Conservation (phyloP, 2,329 filamentous ascomycete genomes). For the Colletotrichum nymphaeae region DNA sequence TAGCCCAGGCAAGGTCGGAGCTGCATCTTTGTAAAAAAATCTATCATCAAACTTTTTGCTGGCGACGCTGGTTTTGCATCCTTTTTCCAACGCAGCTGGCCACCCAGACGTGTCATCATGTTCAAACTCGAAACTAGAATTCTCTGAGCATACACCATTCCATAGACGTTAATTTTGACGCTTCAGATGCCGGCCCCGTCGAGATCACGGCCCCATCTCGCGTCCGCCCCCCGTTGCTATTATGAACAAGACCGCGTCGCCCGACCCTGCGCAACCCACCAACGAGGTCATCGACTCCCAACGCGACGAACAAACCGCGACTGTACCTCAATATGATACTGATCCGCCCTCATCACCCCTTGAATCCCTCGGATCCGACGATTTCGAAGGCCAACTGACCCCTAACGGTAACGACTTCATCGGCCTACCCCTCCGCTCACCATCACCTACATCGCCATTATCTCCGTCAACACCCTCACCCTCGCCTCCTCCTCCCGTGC, state of each 20-base stretch:
- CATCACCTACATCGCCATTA: slow-evolving; percentile 7
- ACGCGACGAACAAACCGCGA: slow-evolving; percentile 38
- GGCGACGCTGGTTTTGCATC: slow-evolving; percentile 55
- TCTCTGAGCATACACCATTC: slow-evolving; percentile 58
- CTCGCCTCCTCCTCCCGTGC: slow-evolving; percentile 1
- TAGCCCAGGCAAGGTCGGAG: slow-evolving; percentile 34
- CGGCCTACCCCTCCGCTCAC: slow-evolving; percentile 11
- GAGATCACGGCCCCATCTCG: slow-evolving; percentile 60
- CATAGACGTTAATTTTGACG: slow-evolving; percentile 66
- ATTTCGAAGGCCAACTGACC: slow-evolving; percentile 35
- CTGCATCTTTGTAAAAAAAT: slow-evolving; percentile 35
- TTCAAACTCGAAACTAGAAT: slow-evolving; percentile 61
- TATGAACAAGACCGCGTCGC: slow-evolving; percentile 72
- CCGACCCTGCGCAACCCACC: slow-evolving; percentile 54
- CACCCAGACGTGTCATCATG: slow-evolving; percentile 64
- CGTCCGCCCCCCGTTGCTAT: slow-evolving; percentile 55
- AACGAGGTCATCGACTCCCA: slow-evolving; percentile 40
- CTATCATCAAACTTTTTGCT: slow-evolving; percentile 60
- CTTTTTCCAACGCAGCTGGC: slow-evolving; percentile 58
- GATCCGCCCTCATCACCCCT: slow-evolving; percentile 29
- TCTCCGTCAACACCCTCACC: slow-evolving; percentile 19
- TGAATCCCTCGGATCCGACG: slow-evolving; percentile 35
- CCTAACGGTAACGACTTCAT: slow-evolving; percentile 36
- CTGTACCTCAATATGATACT: slow-evolving; percentile 21
- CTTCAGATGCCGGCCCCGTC: slow-evolving; percentile 68